These are phyloP conservation scores for Ceratocystis albifundus DNA, from an alignment of 2,329 filamentous ascomycete species.

Conservation along the genomic window DNA sequence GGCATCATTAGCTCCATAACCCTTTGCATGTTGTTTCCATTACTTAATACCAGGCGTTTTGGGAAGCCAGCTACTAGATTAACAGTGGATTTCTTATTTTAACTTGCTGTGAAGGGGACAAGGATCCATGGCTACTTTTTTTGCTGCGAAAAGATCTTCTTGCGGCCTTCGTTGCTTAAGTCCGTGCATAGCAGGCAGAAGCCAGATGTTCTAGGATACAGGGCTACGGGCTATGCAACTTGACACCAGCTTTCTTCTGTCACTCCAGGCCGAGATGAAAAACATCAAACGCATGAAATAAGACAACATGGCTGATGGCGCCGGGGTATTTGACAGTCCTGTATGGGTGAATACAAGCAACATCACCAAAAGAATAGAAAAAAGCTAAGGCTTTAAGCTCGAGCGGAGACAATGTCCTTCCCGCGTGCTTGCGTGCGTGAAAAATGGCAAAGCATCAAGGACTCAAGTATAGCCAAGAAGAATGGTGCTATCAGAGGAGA, in stretches of 20 bases:
- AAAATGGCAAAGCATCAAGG: background rate
- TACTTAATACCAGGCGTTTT: slow-evolving; percentile 2
- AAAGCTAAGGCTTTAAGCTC: background rate
- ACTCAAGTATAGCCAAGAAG: background rate
- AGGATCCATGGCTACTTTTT: slow-evolving; percentile 3
- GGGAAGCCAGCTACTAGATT: background rate
- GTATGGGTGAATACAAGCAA: background rate
- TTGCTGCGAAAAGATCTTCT: background rate
- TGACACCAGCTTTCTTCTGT: background rate
- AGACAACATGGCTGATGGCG: background rate
- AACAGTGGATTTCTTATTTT: slow-evolving; percentile 5
- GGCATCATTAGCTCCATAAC: slow-evolving; percentile 5
- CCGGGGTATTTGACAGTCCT: background rate
- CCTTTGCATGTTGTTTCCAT: background rate
- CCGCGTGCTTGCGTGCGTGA: background rate
- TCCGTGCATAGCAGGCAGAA: background rate
- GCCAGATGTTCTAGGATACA: slow-evolving; percentile 4
- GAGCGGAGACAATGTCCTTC: background rate
- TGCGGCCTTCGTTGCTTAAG: background rate
- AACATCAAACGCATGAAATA: background rate
- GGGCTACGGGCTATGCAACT: background rate
- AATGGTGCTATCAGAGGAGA: background rate
- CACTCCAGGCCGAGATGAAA: no score
- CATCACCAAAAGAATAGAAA: background rate
- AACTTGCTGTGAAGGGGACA: background rate